A percentile compares a stretch with the other conserved stretches of the same genome.
These are phyloP conservation scores for Lipomyces yamanashiensis DNA, from an alignment of 805 yeast species.

Conservation along the genomic window DNA sequence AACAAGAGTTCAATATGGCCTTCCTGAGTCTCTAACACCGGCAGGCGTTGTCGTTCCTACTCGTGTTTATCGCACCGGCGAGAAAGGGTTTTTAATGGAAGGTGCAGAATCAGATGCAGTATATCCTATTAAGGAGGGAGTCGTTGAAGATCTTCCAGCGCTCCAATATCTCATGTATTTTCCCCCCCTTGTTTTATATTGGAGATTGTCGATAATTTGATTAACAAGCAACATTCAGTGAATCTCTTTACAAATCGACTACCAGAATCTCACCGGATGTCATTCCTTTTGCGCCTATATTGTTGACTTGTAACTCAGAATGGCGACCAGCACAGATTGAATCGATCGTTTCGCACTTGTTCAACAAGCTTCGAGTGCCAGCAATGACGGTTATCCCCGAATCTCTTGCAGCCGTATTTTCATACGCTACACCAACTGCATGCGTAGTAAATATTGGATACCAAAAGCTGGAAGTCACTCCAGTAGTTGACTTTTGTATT, in stretches of 20 bases:
- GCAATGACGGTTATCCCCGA: conserved; percentile 73
- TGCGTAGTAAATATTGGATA: conserved; percentile 81
- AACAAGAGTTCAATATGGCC: conserved; percentile 79
- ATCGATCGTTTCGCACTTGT: conserved; percentile 69
- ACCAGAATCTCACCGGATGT: conserved; percentile 41
- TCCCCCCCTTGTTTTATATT: conserved; percentile 7
- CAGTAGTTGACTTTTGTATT: conserved; percentile 75
- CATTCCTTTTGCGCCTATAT: conserved; percentile 61
- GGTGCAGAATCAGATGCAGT: conserved; percentile 54
- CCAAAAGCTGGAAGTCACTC: conserved; percentile 74
- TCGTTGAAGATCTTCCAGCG: conserved; percentile 69
- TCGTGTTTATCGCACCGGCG: conserved; percentile 59
- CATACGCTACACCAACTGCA: conserved; percentile 65
- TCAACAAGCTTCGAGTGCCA: conserved; percentile 72
- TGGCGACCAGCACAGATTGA: conserved; percentile 78
- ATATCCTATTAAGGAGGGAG: conserved; percentile 67
- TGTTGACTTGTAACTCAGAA: conserved; percentile 64
- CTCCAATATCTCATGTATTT: conserved; percentile 64
- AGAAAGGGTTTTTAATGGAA: conserved; percentile 48
- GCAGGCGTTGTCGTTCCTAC: conserved; percentile 82
- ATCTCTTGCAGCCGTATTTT: conserved; percentile 71
- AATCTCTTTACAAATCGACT: conserved; percentile 53
- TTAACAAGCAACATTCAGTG: conserved; percentile 42
- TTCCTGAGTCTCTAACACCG: conserved; percentile 71
- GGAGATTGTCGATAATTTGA: not conserved